Percentiles rank a stretch among this genome's conserved stretches.
Evolutionary conservation across 2,329 filamentous ascomycete genomes (phyloP).

Genomic region (Cladosporium sp.): DNA sequence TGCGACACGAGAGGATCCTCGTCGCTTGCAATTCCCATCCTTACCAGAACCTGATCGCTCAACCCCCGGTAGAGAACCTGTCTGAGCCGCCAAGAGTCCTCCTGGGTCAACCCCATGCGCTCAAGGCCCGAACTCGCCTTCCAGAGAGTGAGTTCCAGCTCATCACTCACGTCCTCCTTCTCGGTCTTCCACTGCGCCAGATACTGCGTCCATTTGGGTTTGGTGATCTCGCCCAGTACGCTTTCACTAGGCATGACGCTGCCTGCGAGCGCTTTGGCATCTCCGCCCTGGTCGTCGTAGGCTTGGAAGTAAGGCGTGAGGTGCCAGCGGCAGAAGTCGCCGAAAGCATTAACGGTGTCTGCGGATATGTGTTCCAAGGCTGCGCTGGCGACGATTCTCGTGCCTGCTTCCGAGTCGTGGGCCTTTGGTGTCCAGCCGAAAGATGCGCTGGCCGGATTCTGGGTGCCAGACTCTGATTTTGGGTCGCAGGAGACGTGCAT

Average conservation of each 20-base stretch:
- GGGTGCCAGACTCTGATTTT: background rate
- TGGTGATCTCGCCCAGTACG: background rate
- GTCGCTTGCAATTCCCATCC: no score
- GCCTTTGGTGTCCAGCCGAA: background rate
- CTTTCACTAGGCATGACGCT: background rate
- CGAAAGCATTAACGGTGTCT: background rate
- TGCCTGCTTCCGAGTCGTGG: background rate
- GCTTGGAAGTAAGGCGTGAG: background rate
- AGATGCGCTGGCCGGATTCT: background rate
- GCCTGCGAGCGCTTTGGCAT: background rate
- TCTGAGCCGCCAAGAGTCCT: background rate
- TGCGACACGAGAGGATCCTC: no score
- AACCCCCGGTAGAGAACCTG: background rate
- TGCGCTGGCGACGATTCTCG: background rate
- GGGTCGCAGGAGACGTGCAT: background rate
- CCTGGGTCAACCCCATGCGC: constrained; percentile 8
- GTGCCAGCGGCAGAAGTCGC: background rate
- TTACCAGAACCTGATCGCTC: background rate
- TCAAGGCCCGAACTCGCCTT: constrained; percentile 7
- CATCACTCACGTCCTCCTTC: background rate
- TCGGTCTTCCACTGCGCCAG: background rate
- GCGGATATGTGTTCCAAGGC: background rate
- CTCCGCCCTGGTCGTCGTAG: background rate
- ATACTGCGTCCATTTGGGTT: background rate
- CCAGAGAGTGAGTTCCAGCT: background rate